phyloP scores from a whole-genome alignment of 1,139 yeast genomes.

The Magnusiomyces clavatus region DNA sequence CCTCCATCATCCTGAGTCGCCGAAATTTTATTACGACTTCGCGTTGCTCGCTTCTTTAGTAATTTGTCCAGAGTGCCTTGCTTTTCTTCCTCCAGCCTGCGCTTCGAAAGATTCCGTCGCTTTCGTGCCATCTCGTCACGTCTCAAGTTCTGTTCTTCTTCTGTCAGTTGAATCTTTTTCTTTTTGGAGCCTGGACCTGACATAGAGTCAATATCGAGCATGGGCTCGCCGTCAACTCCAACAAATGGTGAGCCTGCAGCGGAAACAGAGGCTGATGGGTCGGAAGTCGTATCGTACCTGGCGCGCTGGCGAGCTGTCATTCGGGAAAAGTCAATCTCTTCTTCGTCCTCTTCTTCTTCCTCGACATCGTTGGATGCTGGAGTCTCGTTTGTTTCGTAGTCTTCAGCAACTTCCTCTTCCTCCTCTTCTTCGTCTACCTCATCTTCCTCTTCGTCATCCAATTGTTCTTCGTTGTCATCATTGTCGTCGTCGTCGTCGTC shows the following conservation, averaged over 20 bases:
- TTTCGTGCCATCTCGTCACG: conserved; percentile 86
- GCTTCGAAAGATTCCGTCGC: conserved; percentile 76
- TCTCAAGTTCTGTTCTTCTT: conserved; percentile 72
- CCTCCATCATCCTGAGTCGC: not conserved
- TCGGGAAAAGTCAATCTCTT: conserved; percentile 25
- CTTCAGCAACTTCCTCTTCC: conserved; percentile 11
- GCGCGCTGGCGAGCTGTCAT: conserved; percentile 39
- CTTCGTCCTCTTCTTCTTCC: conserved; percentile 18
- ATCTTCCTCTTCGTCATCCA: conserved; percentile 22
- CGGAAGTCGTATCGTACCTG: conserved; percentile 15
- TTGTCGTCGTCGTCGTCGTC: conserved; percentile 19
- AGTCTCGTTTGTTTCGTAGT: not conserved
- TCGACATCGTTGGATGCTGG: too few relatives aligned
- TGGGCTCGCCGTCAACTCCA: not conserved
- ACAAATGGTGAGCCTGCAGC: conserved; percentile 27
- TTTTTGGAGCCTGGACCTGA: conserved; percentile 14
- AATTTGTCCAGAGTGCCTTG: conserved; percentile 82
- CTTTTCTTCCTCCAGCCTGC: conserved; percentile 85
- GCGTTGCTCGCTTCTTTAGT: conserved; percentile 67
- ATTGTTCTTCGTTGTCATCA: conserved; percentile 14
- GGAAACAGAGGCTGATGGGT: conserved; percentile 8
- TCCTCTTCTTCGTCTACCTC: conserved; percentile 21
- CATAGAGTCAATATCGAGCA: too few relatives aligned
- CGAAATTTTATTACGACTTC: conserved; percentile 26
- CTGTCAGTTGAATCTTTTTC: conserved; percentile 53